These are phyloP conservation scores for Chlamydomonas applanata DNA, from an alignment of 139 green algal species.

Conservation along the genomic window DNA sequence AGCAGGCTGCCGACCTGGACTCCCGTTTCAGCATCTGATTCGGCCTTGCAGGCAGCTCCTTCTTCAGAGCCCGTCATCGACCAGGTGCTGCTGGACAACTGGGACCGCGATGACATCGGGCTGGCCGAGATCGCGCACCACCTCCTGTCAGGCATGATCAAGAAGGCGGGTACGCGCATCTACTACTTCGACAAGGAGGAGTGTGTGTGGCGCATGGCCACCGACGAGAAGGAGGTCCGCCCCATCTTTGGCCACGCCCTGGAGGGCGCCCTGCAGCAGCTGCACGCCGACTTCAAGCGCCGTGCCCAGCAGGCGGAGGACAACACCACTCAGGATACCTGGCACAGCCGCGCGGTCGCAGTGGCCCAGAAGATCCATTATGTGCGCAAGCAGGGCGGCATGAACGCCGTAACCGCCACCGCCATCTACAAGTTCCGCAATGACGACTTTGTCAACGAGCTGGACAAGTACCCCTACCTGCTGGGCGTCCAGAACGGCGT, in stretches of 20 bases:
- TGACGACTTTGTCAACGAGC: background rate
- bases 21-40: too few species aligned
- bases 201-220: background rate
- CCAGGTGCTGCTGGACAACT: background rate
- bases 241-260: background rate
- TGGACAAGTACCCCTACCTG: constrained; percentile 5
- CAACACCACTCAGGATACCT: background rate
- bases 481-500: constrained; percentile 20
- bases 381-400: background rate
- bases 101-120: background rate
- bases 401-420: background rate
- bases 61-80: too few species aligned
- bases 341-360: background rate
- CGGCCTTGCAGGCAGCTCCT: too few species aligned
- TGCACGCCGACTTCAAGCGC: background rate
- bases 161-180: background rate
- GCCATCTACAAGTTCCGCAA: background rate
- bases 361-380: background rate
- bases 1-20: too few species aligned
- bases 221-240: background rate
- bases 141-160: background rate
- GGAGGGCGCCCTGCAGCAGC: background rate
- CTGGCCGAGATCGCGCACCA: background rate
- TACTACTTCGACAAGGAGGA: background rate
- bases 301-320: background rate